Conservation (phyloP, 352 stramenopile genomes). For the Pythium plurisporium region DNA sequence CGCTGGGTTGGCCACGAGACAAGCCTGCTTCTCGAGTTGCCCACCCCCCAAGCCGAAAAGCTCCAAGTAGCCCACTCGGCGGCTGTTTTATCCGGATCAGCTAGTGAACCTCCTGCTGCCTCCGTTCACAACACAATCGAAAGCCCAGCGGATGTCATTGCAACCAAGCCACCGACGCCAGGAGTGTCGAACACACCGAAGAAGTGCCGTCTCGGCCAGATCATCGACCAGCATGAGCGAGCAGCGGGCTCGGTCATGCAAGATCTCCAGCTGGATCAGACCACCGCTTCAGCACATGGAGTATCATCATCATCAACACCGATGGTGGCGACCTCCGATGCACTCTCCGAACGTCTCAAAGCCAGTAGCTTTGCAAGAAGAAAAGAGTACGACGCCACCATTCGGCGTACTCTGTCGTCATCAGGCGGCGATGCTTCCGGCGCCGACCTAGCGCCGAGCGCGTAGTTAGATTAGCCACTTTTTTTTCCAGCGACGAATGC, state of each 20-base stretch:
- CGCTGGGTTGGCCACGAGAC: conserved; percentile 81
- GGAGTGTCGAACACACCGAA: conserved; percentile 47
- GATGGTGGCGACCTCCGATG: background rate
- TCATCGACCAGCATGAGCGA: conserved; percentile 58
- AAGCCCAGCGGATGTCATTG: background rate
- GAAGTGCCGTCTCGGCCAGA: conserved; percentile 45
- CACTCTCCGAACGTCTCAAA: conserved; percentile 44
- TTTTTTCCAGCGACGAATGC: too few relatives aligned
- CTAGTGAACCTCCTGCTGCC: too few relatives aligned
- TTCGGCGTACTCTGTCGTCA: conserved; percentile 28
- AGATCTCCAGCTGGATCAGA: background rate
- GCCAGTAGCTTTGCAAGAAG: conserved; percentile 67
- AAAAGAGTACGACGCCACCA: conserved; percentile 66
- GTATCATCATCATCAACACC: background rate
- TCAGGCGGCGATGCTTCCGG: conserved; percentile 18
- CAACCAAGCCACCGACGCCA: conserved; percentile 12
- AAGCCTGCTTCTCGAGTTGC: conserved; percentile 70
- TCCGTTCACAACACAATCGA: conserved; percentile 1
- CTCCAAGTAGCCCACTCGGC: conserved; percentile 39
- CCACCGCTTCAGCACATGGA: conserved; percentile 1
- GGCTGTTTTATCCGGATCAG: conserved; percentile 7
- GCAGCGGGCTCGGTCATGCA: conserved; percentile 11
- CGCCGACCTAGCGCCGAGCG: background rate
- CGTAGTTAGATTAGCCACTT: too few relatives aligned
- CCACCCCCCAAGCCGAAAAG: conserved; percentile 36